Evolutionary conservation across 2,329 filamentous ascomycete species (phyloP).

Genomic region (Endoconidiophora polonica): DNA sequence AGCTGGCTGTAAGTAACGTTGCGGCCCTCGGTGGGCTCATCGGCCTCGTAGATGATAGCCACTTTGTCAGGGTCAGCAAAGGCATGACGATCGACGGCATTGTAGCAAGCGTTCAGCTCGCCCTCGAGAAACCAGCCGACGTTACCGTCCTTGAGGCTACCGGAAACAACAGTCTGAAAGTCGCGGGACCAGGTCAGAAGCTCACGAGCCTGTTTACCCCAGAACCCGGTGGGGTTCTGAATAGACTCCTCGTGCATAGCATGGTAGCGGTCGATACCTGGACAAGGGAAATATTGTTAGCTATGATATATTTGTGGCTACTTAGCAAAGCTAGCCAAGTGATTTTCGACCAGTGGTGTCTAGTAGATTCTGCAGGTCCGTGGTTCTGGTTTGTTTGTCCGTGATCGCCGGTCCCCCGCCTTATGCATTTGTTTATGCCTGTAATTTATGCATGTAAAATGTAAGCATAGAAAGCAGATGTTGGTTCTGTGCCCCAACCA

Average conservation of each 20-base stretch:
- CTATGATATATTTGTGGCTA: no score
- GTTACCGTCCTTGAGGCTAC: slow-evolving; percentile 64
- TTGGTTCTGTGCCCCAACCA: no score
- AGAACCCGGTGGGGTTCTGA: slow-evolving; percentile 75
- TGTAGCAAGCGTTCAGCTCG: slow-evolving; percentile 86
- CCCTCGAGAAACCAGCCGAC: slow-evolving; percentile 91
- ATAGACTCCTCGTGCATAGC: slow-evolving; percentile 70
- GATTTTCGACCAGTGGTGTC: no score
- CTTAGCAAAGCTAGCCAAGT: no score
- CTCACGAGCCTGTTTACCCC: slow-evolving; percentile 71
- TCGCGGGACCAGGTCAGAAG: slow-evolving; percentile 80
- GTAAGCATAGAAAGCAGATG: no score
- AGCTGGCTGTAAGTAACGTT: slow-evolving; percentile 88
- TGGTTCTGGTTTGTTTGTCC: no score
- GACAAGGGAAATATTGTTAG: not conserved
- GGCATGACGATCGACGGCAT: slow-evolving; percentile 94
- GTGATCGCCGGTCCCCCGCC: no score
- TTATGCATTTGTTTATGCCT: no score
- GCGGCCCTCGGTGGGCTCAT: slow-evolving; percentile 74
- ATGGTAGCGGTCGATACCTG: slow-evolving; percentile 51
- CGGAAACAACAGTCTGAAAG: slow-evolving; percentile 75
- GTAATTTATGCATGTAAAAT: no score
- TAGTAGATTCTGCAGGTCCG: no score
- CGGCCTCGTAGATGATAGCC: slow-evolving; percentile 97
- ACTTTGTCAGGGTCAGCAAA: slow-evolving; percentile 82